phyloP scores from a whole-genome alignment of 805 yeast genomes.

The Candida germanica region DNA sequence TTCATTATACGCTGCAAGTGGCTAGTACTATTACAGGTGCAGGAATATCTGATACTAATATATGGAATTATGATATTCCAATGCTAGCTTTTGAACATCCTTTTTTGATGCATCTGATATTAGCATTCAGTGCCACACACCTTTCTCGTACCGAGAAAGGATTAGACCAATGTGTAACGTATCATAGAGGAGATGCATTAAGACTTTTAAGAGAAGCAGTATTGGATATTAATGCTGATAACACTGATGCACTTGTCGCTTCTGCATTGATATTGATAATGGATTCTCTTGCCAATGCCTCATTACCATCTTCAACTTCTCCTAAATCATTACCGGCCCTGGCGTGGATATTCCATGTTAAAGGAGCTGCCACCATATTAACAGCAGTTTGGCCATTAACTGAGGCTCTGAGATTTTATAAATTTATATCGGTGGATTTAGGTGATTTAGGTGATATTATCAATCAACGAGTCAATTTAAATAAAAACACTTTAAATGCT shows the following conservation, averaged over 20 bases:
- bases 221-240: constrained; percentile 73
- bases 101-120: constrained; percentile 84
- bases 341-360: constrained; percentile 96
- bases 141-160: constrained; percentile 73
- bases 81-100: constrained; percentile 84
- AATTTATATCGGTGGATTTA: constrained; percentile 69
- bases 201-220: constrained; percentile 82
- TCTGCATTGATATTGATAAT: constrained; percentile 84
- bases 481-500: constrained; percentile 18
- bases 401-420: constrained; percentile 41
- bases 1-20: constrained; percentile 82
- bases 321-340: constrained; percentile 78
- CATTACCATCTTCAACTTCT: constrained; percentile 48
- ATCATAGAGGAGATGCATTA: constrained; percentile 85
- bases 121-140: constrained; percentile 93
- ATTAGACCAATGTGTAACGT: constrained; percentile 75
- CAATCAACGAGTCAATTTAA: constrained; percentile 34
- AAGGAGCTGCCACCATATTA: constrained; percentile 93
- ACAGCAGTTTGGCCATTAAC: constrained; percentile 94
- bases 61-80: constrained; percentile 89
- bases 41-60: constrained; percentile 79
- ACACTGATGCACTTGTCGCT: constrained; percentile 91
- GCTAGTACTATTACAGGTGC: constrained; percentile 87
- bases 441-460: constrained; percentile 82
- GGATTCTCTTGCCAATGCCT: constrained; percentile 93